A percentile compares a stretch with the other conserved stretches of the same genome.
Evolutionary conservation across 495 filamentous ascomycete species (phyloP).

Genomic region (Hyaloscypha variabilis): DNA sequence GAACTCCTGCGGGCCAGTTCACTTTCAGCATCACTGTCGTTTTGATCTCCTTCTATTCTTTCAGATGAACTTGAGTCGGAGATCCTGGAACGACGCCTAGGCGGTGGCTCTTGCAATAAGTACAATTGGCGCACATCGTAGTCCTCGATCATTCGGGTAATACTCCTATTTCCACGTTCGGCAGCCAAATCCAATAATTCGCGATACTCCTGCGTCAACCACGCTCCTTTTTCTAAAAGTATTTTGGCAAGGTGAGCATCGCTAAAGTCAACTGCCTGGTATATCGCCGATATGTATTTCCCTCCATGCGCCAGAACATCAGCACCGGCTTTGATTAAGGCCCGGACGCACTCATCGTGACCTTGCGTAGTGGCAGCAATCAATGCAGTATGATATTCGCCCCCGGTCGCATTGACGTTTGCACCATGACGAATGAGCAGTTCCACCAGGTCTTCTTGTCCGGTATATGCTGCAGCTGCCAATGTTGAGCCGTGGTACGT

Average conservation of each 20-base stretch:
- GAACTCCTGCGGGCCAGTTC: too few relatives aligned
- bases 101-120: too few relatives aligned
- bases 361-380: not conserved
- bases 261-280: not conserved
- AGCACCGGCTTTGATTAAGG: not conserved
- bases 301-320: not conserved
- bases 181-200: conserved; percentile 1
- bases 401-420: conserved; percentile 4
- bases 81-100: too few relatives aligned
- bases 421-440: not conserved
- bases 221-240: conserved; percentile 1
- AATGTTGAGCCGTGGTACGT: not conserved
- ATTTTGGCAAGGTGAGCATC: not conserved
- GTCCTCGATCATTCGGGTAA: not conserved
- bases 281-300: not conserved
- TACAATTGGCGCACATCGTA: conserved; percentile 1
- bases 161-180: not conserved
- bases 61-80: too few relatives aligned
- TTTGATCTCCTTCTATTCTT: too few relatives aligned
- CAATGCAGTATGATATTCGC: conserved; percentile 1
- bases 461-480: not conserved
- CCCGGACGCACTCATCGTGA: not conserved
- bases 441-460: not conserved
- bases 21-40: too few relatives aligned
- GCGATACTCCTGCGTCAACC: not conserved